These are phyloP conservation scores for Aspergillus sp. DNA, from an alignment of 2,329 filamentous ascomycete genomes.

Conservation along the genomic window DNA sequence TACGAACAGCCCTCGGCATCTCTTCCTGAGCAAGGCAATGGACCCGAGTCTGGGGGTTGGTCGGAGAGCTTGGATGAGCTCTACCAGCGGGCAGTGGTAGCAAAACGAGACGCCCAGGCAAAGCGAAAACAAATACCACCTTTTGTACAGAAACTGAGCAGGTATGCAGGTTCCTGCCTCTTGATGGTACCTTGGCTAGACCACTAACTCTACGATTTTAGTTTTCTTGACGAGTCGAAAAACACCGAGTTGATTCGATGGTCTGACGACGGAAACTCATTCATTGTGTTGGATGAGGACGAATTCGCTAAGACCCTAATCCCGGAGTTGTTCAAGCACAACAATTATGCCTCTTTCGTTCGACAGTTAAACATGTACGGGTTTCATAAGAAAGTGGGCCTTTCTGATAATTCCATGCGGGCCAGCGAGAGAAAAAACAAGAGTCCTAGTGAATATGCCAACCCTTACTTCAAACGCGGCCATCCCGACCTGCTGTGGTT, in stretches of 20 bases:
- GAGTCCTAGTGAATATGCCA: conserved; percentile 96
- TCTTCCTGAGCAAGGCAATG: conserved; percentile 29
- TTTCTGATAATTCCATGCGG: conserved; percentile 97
- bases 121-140: conserved; percentile 96
- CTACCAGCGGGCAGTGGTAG: conserved; percentile 74
- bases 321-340: conserved; percentile 75
- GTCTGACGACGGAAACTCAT: conserved; percentile 95
- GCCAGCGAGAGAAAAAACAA: conserved; percentile 97
- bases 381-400: conserved; percentile 70
- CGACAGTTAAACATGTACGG: conserved; percentile 68
- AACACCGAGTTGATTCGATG: conserved; percentile 95
- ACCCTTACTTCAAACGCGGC: conserved; percentile 91
- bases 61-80: conserved; percentile 71
- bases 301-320: conserved; percentile 75
- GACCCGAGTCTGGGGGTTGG: conserved; percentile 41
- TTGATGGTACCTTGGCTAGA: neutral
- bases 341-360: conserved; percentile 76
- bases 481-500: conserved; percentile 92
- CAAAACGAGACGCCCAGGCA: conserved; percentile 81
- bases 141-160: conserved; percentile 97
- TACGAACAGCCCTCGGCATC: conserved; percentile 37
- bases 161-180: conserved; percentile 58
- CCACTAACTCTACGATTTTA: conserved; percentile 40
- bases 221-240: conserved; percentile 88
- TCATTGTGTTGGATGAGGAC: conserved; percentile 94